Conservation (phyloP, 495 filamentous ascomycete species). For the Neurospora tetraspora region DNA sequence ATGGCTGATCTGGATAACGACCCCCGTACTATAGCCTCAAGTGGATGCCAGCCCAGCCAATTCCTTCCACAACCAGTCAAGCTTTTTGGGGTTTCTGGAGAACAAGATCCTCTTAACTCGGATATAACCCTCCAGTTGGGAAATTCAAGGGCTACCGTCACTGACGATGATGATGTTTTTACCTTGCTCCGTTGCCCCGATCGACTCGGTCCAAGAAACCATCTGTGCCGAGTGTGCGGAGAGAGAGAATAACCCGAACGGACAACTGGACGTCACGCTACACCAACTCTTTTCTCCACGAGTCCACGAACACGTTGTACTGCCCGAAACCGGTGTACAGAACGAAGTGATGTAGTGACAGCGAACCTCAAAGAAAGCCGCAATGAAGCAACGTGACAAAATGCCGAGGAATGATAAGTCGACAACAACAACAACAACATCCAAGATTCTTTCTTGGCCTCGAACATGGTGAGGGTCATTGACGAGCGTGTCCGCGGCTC, state of each 20-base stretch:
- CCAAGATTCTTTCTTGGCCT: not conserved
- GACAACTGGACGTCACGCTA: not conserved
- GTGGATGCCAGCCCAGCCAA: not conserved
- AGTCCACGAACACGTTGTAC: not conserved
- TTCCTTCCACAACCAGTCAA: not conserved
- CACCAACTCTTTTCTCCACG: not conserved
- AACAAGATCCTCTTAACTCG: not conserved
- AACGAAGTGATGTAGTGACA: not conserved
- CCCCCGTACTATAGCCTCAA: not conserved
- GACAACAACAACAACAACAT: not conserved
- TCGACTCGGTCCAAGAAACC: not conserved
- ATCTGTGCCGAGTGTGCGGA: not conserved
- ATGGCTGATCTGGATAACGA: not conserved
- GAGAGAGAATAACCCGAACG: not conserved
- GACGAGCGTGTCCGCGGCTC: not conserved
- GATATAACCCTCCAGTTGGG: not conserved
- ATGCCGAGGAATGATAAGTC: not conserved
- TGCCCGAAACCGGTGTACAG: not conserved
- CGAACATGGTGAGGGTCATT: not conserved
- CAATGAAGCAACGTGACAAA: not conserved
- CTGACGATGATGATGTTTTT: not conserved
- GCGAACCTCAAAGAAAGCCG: not conserved
- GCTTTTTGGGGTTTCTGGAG: not conserved
- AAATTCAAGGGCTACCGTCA: not conserved
- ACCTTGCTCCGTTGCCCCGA: not conserved